These are phyloP conservation scores for Solanum chilense DNA, from an alignment of 257 asterid genomes.

Conservation along the genomic window DNA sequence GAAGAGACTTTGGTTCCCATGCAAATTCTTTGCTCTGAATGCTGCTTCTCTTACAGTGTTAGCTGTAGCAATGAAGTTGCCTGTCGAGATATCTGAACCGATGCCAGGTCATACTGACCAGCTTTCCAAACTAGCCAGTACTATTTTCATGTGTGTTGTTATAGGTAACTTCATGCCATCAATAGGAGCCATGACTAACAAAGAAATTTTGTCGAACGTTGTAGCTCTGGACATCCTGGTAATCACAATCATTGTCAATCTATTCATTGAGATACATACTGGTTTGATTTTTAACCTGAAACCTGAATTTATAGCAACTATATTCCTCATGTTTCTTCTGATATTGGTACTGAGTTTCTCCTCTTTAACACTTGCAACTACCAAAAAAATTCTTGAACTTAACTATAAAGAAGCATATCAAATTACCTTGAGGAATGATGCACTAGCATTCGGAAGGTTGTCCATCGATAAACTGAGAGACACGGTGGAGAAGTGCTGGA, in stretches of 20 bases:
- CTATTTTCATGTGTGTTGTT: not conserved
- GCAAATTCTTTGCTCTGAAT: slow-evolving; percentile 4
- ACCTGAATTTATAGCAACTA: not conserved
- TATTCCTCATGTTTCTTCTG: not conserved
- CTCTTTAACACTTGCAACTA: not conserved
- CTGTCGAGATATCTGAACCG: not conserved
- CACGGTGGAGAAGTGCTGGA: not conserved
- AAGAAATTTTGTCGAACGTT: not conserved
- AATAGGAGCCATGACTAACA: not conserved
- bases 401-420: not conserved
- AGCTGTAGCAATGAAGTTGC: slow-evolving; percentile 4
- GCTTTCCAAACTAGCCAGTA: not conserved
- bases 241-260: slow-evolving; percentile 1
- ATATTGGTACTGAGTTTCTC: not conserved
- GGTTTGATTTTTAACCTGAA: not conserved
- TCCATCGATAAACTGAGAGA: not conserved
- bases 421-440: not conserved
- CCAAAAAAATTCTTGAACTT: not conserved
- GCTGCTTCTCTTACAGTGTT: slow-evolving; percentile 6
- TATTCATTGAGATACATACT: not conserved
- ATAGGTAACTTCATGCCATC: slow-evolving; percentile 11
- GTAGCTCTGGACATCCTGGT: slow-evolving; percentile 5
- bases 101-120: slow-evolving; percentile 2
- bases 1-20: slow-evolving; percentile 1
- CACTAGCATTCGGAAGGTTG: not conserved